Evolutionary conservation across 441 rosid species (phyloP).

Genomic region (Bocquillonia castaneifolia): DNA sequence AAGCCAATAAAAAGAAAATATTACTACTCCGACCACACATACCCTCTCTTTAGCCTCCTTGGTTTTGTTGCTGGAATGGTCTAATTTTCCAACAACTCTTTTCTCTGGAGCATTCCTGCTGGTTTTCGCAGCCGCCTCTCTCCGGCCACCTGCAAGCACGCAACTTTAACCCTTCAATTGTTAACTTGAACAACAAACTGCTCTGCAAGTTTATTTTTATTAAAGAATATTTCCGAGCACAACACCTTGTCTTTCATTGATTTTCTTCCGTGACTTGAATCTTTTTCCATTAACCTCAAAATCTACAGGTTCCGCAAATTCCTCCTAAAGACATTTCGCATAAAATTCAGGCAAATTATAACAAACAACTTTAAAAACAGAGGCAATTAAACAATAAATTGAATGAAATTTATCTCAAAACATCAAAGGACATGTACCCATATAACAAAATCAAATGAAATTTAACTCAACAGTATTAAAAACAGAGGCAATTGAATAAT

Average conservation of each 20-base stretch:
- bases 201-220: not conserved
- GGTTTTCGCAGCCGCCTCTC: conserved; percentile 26
- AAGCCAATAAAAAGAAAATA: not conserved
- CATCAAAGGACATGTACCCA: too few relatives aligned
- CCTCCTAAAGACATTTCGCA: conserved; percentile 48
- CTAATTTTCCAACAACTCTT: conserved; percentile 19
- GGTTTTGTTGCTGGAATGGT: conserved; percentile 21
- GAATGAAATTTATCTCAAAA: too few relatives aligned
- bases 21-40: conserved; percentile 17
- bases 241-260: conserved; percentile 43
- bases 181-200: not conserved
- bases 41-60: conserved; percentile 48
- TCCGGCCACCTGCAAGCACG: conserved; percentile 42
- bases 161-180: conserved; percentile 23
- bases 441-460: too few relatives aligned
- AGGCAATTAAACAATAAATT: too few relatives aligned
- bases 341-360: conserved; percentile 12
- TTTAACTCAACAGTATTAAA: too few relatives aligned
- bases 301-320: conserved; percentile 64
- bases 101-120: conserved; percentile 29
- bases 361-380: conserved; percentile 9
- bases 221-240: not conserved
- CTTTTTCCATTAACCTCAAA: conserved; percentile 46
- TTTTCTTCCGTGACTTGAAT: conserved; percentile 39
- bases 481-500: too few relatives aligned